phyloP scores from a whole-genome alignment of 768 basidiomycete genomes.

The Boletus subcaerulescens region DNA sequence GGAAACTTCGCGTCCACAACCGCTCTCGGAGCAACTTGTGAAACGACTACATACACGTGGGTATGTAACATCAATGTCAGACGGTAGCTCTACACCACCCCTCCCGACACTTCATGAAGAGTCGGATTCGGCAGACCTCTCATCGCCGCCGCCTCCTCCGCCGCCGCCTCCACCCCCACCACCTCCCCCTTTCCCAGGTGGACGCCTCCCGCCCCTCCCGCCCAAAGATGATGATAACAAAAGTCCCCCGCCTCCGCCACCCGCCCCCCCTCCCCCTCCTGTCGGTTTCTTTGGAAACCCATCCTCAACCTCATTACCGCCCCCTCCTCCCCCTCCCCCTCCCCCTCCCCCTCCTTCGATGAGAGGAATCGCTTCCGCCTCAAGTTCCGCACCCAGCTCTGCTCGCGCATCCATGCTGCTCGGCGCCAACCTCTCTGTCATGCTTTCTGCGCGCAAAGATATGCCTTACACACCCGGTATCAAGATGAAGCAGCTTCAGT shows the following conservation, averaged over 20 bases:
- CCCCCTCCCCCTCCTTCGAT: constrained; percentile 34
- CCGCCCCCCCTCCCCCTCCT: constrained; percentile 37
- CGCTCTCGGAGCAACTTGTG: constrained; percentile 61
- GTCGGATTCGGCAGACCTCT: constrained; percentile 19
- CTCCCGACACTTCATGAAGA: constrained; percentile 44
- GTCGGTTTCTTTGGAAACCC: constrained; percentile 30
- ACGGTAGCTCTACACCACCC: constrained; percentile 34
- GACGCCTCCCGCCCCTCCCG: constrained; percentile 10
- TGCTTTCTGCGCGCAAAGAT: constrained; percentile 74
- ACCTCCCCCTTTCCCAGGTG: constrained; percentile 11
- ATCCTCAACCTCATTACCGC: constrained; percentile 19
- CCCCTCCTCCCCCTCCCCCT: constrained; percentile 39
- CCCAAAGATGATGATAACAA: constrained; percentile 17
- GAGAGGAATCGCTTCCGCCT: constrained; percentile 32
- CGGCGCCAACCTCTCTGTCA: constrained; percentile 53
- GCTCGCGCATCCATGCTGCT: constrained; percentile 59
- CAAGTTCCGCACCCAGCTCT: constrained; percentile 42
- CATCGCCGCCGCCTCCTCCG: constrained; percentile 24
- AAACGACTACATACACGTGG: constrained; percentile 55
- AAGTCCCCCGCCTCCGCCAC: constrained; percentile 31
- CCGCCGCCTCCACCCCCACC: constrained; percentile 17
- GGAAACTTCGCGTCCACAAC: constrained; percentile 38
- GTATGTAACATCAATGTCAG: constrained; percentile 37
- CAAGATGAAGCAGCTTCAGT: constrained; percentile 98
- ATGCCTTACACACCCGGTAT: constrained; percentile 78